Evolutionary conservation across 164 flowering plant species (phyloP).

Genomic region (Annona cherimola): DNA sequence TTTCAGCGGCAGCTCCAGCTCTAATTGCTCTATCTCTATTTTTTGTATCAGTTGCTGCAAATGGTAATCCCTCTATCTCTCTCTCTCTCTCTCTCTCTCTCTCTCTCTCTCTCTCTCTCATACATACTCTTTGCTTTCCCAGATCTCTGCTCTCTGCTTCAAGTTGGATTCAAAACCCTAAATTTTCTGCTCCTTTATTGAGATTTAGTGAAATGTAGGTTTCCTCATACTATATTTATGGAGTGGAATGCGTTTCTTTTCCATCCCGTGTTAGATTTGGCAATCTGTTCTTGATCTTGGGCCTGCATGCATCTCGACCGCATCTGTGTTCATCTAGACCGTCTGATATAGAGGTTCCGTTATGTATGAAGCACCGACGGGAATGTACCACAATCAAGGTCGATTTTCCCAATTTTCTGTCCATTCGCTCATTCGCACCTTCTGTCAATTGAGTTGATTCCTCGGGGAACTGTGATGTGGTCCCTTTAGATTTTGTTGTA

Average conservation of each 20-base stretch:
- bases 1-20: slow-evolving; percentile 3
- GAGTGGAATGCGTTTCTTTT: background rate
- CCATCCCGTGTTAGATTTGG: too few species aligned
- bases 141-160: too few species aligned
- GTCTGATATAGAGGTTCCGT: background rate
- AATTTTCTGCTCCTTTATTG: background rate
- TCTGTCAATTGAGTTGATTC: background rate
- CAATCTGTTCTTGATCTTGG: background rate
- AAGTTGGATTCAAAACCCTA: background rate
- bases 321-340: background rate
- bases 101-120: background rate
- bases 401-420: too few species aligned
- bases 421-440: background rate
- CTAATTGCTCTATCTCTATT: slow-evolving; percentile 20
- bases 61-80: too few species aligned
- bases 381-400: too few species aligned
- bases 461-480: background rate
- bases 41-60: slow-evolving; percentile 36
- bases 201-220: background rate
- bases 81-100: background rate
- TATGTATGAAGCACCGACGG: too few species aligned
- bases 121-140: background rate
- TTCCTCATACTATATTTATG: background rate
- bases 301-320: background rate
- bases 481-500: too few species aligned